phyloP scores from a whole-genome alignment of 148 eudicot species.

The Talinum fruticosum region DNA sequence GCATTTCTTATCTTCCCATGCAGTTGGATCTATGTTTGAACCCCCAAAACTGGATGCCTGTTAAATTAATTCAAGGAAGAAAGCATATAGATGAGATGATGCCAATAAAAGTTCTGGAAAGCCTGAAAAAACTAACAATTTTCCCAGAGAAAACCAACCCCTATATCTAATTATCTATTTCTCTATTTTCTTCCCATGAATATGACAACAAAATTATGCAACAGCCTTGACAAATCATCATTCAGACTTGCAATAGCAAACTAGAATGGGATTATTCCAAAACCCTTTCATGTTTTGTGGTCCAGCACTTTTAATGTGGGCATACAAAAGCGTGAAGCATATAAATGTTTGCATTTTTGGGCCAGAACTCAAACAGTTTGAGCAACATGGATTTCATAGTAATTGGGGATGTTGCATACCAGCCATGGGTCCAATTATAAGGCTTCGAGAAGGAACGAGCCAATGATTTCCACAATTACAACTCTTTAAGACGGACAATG shows the following conservation, averaged over 20 bases:
- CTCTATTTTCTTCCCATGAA: not conserved
- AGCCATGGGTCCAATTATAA: not conserved
- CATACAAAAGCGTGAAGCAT: too few relatives aligned
- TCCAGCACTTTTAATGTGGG: too few relatives aligned
- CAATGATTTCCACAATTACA: not conserved
- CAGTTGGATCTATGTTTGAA: conserved; percentile 95
- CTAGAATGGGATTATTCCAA: not conserved
- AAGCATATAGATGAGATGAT: conserved; percentile 9
- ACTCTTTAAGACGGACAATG: not conserved
- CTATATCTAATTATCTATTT: not conserved
- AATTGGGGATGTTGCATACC: not conserved
- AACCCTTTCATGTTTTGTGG: not conserved
- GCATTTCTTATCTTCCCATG: conserved; percentile 99
- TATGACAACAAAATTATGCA: not conserved
- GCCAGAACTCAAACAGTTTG: too few relatives aligned
- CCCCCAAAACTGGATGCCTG: conserved; percentile 95
- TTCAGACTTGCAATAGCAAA: not conserved
- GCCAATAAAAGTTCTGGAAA: not conserved
- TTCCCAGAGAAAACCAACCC: not conserved
- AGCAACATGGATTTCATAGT: too few relatives aligned
- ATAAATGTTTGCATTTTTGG: too few relatives aligned
- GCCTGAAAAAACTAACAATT: not conserved
- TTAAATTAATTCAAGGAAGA: conserved; percentile 13
- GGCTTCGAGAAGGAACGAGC: not conserved
- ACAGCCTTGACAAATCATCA: not conserved